Evolutionary conservation across 208 protist genomes (phyloP), one percentile per base, ranked within the genome.

Genomic region (Leishmania mexicana): DNA sequence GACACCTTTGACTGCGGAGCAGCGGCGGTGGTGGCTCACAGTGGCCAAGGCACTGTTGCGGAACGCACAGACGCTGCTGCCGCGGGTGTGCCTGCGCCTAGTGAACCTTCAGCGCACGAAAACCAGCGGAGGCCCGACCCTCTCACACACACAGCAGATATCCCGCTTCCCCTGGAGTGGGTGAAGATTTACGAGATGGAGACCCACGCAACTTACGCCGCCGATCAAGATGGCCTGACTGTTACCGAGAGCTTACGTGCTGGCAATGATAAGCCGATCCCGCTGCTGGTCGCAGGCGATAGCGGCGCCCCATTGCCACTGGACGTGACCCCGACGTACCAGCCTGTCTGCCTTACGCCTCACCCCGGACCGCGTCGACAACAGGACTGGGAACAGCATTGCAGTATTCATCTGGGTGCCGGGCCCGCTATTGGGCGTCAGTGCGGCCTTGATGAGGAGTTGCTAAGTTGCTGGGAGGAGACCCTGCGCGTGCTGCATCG

Each of bases 161-260:
- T 64, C 17, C 81, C 77, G n/a, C 86, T 93, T 70, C 90, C 90
- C 2, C 86, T 92, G 58, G 88, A 90, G 76, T 78, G 76, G 53
- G 75, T 90, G 7, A 83, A 85, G 68, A 53, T 89, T 10, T 91
- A 90, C 57, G 83, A 90, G 35, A 92, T 93, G 87, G 85, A 81
- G 47, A 78, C 80, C 10, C 65, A 81, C 70, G 78, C 80, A 35
- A 85, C 87, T 10, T 93, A 90, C 79, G 47, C 78, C 71, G 45
- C 28, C 15, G 68, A 51, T 54, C 7, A 71, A 60, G 76, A 72
- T 35, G 42, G 8, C n/a, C 53, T 47, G 54, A 64, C 40, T 8
- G 51, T 31, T 17, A 45, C 3, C 68, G 21, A 49, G 24, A 35
- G 40, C 68, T 42, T 73, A 28, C 40, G 28, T 35, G 38, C 68